phyloP scores from a whole-genome alignment of 805 yeast species.

The Metschnikowia continentalis region DNA sequence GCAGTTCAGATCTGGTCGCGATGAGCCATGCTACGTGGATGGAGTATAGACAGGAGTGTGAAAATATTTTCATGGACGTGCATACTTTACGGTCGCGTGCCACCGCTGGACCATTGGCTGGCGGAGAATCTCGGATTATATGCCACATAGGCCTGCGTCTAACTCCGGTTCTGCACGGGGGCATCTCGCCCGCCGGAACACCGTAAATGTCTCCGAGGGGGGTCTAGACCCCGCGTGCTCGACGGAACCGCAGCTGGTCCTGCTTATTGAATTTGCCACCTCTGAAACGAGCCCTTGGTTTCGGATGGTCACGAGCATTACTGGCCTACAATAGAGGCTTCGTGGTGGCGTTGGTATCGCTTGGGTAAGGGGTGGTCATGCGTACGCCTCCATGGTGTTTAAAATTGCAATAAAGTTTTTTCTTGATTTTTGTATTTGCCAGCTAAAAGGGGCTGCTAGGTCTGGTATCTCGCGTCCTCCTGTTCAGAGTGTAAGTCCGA shows the following conservation, averaged over 20 bases:
- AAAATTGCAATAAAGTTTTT: background rate
- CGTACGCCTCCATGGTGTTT: background rate
- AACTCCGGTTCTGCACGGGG: background rate
- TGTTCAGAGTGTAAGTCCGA: background rate
- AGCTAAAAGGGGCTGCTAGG: too few species aligned
- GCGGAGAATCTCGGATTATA: background rate
- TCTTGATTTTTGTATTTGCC: background rate
- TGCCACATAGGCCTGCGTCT: background rate
- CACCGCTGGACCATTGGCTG: background rate
- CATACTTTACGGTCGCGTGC: background rate
- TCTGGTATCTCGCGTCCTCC: background rate
- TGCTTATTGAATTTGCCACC: background rate
- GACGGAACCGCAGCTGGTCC: background rate
- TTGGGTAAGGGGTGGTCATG: background rate
- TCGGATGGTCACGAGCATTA: background rate
- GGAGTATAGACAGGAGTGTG: background rate
- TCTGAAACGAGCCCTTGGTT: background rate
- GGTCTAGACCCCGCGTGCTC: background rate
- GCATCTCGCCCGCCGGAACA: background rate
- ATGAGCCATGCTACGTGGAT: background rate
- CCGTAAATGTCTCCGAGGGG: background rate
- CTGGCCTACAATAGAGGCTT: background rate
- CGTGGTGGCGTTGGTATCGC: background rate
- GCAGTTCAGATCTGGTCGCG: background rate
- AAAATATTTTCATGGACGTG: slow-evolving; percentile 1